A percentile compares a stretch with the other conserved stretches of the same genome.
Evolutionary conservation across 306 rosid genomes (phyloP).

Genomic region (Trifolium pratense): DNA sequence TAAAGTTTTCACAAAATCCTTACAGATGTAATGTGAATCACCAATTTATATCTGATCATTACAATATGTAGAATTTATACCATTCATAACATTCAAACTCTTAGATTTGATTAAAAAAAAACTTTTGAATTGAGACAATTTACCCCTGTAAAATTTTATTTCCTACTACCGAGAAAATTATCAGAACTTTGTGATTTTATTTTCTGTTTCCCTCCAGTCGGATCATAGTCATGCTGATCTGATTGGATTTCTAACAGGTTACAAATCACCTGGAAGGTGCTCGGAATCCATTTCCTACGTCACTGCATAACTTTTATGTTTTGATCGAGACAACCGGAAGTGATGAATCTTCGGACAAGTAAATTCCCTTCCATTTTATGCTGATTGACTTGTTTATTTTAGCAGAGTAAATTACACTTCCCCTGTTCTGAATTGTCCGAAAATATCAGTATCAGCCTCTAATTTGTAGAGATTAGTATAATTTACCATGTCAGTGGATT

Average conservation of each 20-base stretch:
- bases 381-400: constrained; percentile 10
- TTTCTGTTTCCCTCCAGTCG: constrained; percentile 23
- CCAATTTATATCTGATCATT: constrained; percentile 7
- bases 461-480: constrained; percentile 17
- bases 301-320: constrained; percentile 76
- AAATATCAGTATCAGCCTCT: constrained; percentile 18
- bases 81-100: constrained; percentile 17
- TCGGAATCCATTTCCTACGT: constrained; percentile 82
- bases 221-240: constrained; percentile 41
- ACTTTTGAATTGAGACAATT: constrained; percentile 4
- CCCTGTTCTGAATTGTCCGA: constrained; percentile 16
- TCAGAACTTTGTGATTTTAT: constrained; percentile 20
- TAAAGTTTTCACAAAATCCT: constrained; percentile 8
- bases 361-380: constrained; percentile 31
- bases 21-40: constrained; percentile 14
- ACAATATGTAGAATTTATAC: constrained; percentile 14
- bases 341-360: constrained; percentile 85
- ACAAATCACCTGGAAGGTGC: constrained; percentile 80
- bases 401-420: constrained; percentile 13
- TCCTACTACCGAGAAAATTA: constrained; percentile 30
- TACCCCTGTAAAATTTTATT: constrained; percentile 4
- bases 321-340: constrained; percentile 94
- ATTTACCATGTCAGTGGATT: constrained; percentile 1
- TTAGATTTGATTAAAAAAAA: constrained; percentile 1
- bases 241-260: constrained; percentile 58